Evolutionary conservation across 73 alveolate species (phyloP), one percentile per base, ranked within the genome.

Genomic region (Symbiodinium pilosum): DNA sequence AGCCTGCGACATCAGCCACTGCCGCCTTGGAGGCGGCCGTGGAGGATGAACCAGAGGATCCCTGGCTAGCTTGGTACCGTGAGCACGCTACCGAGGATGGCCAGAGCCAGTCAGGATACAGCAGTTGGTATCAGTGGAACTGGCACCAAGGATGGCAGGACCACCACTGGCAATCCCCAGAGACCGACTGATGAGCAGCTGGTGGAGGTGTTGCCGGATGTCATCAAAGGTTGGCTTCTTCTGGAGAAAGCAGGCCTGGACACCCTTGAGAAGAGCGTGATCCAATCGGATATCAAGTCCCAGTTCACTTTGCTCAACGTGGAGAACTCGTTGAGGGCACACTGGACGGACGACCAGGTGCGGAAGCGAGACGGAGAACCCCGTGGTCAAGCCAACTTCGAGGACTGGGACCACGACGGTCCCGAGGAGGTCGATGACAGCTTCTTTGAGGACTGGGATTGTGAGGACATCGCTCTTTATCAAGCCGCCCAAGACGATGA

Each of bases 331-430:
- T 34, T 85, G 26, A 26, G 93, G 6, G 54, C 81, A 11, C 93
- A 85, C 38, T 85, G 93, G 81, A 44, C 34, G 24, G 93, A 85
- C 54, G 93, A 85, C 38, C 93, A 85, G 52, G 34, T 85, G 6
- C 51, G 81, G 9, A 43, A 30, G 38, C 77, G 93, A 1, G 93
- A 85, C 4, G 93, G 93, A 0, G 93, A 85, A 5, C 34, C 64
- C 1, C 9, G 24, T 0, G 81, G 36, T 20, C 43, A 44, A 32
- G 93, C 64, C 51, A 5, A 43, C 38, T 85, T 30, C 47, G 81
- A 85, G 81, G 83, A 85, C 14, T 64, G 44, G 3, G 92, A 44
- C 16, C 81, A 85, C 20, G 93, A 85, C 7, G 93, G 16, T 30
- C 93, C 93, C 38, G 34, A 20, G 39, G 93, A 85, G n/a, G 43